Evolutionary conservation across 1,284 basidiomycete species (phyloP).

Genomic region (Leccinum subrobustum): DNA sequence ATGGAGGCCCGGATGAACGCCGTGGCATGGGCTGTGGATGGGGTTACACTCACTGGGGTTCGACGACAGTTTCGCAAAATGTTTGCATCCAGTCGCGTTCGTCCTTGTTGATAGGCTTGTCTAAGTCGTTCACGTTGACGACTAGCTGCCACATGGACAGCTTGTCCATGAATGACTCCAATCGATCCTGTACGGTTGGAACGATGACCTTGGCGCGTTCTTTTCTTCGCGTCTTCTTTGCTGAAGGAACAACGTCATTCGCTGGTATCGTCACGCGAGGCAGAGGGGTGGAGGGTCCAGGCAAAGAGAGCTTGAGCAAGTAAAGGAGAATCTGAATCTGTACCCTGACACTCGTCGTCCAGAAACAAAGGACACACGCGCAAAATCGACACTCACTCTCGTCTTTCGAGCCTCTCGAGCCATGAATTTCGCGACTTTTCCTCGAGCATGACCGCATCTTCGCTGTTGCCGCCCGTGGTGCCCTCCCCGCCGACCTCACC

Average conservation of each 20-base stretch:
- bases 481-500: constrained; percentile 33
- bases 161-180: constrained; percentile 76
- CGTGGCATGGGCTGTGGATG: background rate
- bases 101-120: constrained; percentile 22
- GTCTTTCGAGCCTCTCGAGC: constrained; percentile 63
- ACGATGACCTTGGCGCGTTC: constrained; percentile 27
- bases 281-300: constrained; percentile 39
- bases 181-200: constrained; percentile 45
- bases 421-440: constrained; percentile 53
- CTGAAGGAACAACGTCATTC: constrained; percentile 6
- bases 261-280: constrained; percentile 25
- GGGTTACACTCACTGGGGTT: constrained; percentile 49
- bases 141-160: constrained; percentile 73
- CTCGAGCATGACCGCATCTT: constrained; percentile 38
- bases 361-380: background rate
- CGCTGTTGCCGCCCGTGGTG: constrained; percentile 19
- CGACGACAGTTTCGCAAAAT: constrained; percentile 65
- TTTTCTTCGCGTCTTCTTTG: constrained; percentile 39
- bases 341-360: constrained; percentile 43
- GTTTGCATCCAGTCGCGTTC: constrained; percentile 70
- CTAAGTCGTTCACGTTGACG: constrained; percentile 35
- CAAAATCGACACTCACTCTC: constrained; percentile 55
- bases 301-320: constrained; percentile 60
- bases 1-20: background rate
- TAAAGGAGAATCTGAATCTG: constrained; percentile 72